Conservation (phyloP, 352 stramenopile genomes). For the Phytopythium litorale region DNA sequence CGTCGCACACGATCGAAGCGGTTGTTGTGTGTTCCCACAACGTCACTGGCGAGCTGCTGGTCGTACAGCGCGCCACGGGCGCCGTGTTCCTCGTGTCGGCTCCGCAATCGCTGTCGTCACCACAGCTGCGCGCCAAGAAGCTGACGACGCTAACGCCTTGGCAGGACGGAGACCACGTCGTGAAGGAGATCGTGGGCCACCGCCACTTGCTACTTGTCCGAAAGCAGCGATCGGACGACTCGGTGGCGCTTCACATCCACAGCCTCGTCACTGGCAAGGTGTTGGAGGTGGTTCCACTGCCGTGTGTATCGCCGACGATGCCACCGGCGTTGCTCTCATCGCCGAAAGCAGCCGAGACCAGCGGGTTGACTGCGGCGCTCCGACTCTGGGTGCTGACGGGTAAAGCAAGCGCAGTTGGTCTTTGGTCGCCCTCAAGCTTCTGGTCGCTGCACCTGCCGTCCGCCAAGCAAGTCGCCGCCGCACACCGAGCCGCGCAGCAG, state of each 20-base stretch:
- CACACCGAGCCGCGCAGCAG: conserved; percentile 4
- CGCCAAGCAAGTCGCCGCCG: conserved; percentile 36
- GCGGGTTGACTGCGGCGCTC: conserved; percentile 11
- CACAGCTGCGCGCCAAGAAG: conserved; percentile 11
- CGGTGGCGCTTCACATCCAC: conserved; percentile 33
- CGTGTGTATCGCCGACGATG: not conserved
- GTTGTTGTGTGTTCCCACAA: conserved; percentile 44
- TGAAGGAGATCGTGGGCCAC: conserved; percentile 29
- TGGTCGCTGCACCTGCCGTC: conserved; percentile 60
- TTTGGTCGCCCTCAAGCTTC: conserved; percentile 52
- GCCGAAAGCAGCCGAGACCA: not conserved
- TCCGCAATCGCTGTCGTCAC: not conserved
- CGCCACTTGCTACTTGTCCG: conserved; percentile 39
- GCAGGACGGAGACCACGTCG: conserved; percentile 7
- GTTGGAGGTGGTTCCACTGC: conserved; percentile 36
- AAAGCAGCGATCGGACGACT: not conserved
- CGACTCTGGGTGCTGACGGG: conserved; percentile 50
- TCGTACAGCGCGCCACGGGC: conserved; percentile 30
- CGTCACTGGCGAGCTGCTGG: conserved; percentile 73
- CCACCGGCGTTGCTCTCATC: not conserved
- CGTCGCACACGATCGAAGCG: not conserved
- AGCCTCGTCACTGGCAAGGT: conserved; percentile 46
- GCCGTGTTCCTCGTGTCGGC: conserved; percentile 39
- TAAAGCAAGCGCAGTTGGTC: conserved; percentile 43
- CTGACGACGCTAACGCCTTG: conserved; percentile 25